Conservation (phyloP, 495 filamentous ascomycete genomes). For the Podospora australis region DNA sequence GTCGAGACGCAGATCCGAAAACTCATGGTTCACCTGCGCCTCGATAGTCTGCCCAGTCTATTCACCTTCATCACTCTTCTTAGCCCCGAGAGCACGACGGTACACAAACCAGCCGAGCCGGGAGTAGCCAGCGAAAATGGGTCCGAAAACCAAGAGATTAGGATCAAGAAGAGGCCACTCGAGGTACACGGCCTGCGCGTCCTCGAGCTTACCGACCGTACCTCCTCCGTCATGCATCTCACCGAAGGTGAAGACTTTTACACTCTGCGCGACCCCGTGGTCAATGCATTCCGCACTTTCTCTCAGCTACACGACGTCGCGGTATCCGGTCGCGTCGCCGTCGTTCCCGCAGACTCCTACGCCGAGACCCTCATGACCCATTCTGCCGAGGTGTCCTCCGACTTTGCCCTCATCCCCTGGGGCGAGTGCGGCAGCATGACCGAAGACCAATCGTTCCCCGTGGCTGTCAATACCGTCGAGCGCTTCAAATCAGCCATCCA, state of each 20-base stretch:
- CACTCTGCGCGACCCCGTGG: slow-evolving; percentile 72
- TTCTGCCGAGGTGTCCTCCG: slow-evolving; percentile 61
- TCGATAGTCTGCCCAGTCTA: slow-evolving; percentile 82
- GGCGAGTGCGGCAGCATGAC: slow-evolving; percentile 70
- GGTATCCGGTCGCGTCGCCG: slow-evolving; percentile 69
- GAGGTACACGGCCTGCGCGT: slow-evolving; percentile 83
- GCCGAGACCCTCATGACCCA: slow-evolving; percentile 66
- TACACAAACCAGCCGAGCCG: slow-evolving; percentile 14
- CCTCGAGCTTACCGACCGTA: slow-evolving; percentile 84
- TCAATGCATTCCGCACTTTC: slow-evolving; percentile 88
- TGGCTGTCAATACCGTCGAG: slow-evolving; percentile 34
- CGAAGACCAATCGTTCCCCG: slow-evolving; percentile 49
- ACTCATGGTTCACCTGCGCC: slow-evolving; percentile 58
- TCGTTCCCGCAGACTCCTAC: slow-evolving; percentile 70
- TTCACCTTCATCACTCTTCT: slow-evolving; percentile 81
- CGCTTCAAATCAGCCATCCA: slow-evolving; percentile 49
- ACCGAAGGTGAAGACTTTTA: slow-evolving; percentile 69
- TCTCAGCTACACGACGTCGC: slow-evolving; percentile 79
- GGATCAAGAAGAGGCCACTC: slow-evolving; percentile 46
- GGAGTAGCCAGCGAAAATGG: slow-evolving; percentile 19
- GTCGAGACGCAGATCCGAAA: slow-evolving; percentile 40
- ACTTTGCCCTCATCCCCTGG: slow-evolving; percentile 88
- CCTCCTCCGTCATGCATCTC: slow-evolving; percentile 92
- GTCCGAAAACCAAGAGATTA: slow-evolving; percentile 9
- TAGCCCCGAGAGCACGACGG: slow-evolving; percentile 40